Conservation (phyloP, 108 stramenopile genomes). For the Stephanodiscus triporus region DNA sequence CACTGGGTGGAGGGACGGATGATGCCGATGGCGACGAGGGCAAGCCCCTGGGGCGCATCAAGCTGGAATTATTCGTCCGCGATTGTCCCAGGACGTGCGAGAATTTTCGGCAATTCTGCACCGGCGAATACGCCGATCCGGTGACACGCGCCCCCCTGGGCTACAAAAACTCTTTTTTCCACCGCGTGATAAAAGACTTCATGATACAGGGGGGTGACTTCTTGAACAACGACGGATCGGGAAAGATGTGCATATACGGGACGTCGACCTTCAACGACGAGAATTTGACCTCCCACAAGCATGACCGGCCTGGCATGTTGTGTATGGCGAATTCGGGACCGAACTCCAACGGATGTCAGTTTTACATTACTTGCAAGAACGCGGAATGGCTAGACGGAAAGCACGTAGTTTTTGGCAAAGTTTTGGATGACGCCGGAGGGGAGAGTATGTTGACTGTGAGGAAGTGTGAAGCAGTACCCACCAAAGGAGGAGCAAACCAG, state of each 20-base stretch:
- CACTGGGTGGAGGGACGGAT: slow-evolving; percentile 58
- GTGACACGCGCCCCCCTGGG: slow-evolving; percentile 75
- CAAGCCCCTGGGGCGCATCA: slow-evolving; percentile 90
- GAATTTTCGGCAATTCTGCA: slow-evolving; percentile 89
- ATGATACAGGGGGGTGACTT: slow-evolving; percentile 96
- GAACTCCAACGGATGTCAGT: slow-evolving; percentile 96
- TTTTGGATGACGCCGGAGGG: slow-evolving; percentile 84
- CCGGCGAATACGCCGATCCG: slow-evolving; percentile 72
- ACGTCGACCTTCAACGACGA: slow-evolving; percentile 91
- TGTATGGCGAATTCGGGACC: slow-evolving; percentile 95
- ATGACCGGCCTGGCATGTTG: slow-evolving; percentile 88
- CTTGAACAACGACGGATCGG: slow-evolving; percentile 89
- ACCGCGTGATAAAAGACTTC: slow-evolving; percentile 95
- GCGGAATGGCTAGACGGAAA: slow-evolving; percentile 94
- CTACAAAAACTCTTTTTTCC: slow-evolving; percentile 91
- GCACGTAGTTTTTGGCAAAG: slow-evolving; percentile 96
- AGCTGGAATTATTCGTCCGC: slow-evolving; percentile 93
- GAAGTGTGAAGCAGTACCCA: slow-evolving; percentile 87
- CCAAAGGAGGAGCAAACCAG: slow-evolving; percentile 57
- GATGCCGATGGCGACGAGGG: slow-evolving; percentile 57
- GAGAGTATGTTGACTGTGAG: slow-evolving; percentile 90
- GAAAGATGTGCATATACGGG: slow-evolving; percentile 87
- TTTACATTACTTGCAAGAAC: slow-evolving; percentile 95
- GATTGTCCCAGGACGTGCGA: slow-evolving; percentile 96
- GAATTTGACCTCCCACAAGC: slow-evolving; percentile 88